Evolutionary conservation across 1,284 basidiomycete genomes (phyloP), one percentile per base, ranked within the genome.

Genomic region (Dichomitus squalens): DNA sequence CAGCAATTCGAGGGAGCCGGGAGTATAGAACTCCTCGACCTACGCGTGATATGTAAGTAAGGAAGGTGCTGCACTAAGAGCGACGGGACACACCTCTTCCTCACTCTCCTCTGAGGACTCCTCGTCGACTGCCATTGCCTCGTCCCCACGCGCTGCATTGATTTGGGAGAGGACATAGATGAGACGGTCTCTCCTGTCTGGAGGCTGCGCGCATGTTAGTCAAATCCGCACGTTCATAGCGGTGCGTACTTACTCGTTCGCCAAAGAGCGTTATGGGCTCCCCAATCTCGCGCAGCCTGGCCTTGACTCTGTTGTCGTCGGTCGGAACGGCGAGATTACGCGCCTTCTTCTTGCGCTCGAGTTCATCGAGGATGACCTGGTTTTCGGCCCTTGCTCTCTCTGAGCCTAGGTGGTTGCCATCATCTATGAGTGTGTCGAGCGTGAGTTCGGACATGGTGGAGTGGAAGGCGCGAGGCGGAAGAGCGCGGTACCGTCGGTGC

Each of bases 231-330:
- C 29, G 4, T 4, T 12, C 29, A 20, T 47, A 44, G 14, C 7
- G 9, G 31, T 29, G n/a, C 4, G n/a, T 21, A 85, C 92, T 72
- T 70, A 95, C 93, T 49, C 93, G 87, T 83, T 99, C 97, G 57
- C 95, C 97, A 67, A 99, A 99, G 34, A 98, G 81, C 6, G 95
- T 98, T 64, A 98, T 95, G 33, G 97, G 97, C 73, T 99, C 93
- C 29, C 93, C 95, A 61, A 97, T 89, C 73, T 96, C 93, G 57
- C 97, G 82, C 60, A 99, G 79, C 54, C 93, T 82, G 41, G 89
- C 87, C 69, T 92, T 90, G 64, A 99, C 96, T 61, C 92, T 90
- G 66, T 84, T 88, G 74, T 99, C 97, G 72, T 98, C 96, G 7
- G 97, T 99, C 5, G 97, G 97, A 4, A 99, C 94, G 14, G 96